Percentiles rank a stretch among this genome's conserved stretches.
These are phyloP conservation scores for Tetraselmis chui DNA, from an alignment of 139 green algal species.

Conservation along the genomic window DNA sequence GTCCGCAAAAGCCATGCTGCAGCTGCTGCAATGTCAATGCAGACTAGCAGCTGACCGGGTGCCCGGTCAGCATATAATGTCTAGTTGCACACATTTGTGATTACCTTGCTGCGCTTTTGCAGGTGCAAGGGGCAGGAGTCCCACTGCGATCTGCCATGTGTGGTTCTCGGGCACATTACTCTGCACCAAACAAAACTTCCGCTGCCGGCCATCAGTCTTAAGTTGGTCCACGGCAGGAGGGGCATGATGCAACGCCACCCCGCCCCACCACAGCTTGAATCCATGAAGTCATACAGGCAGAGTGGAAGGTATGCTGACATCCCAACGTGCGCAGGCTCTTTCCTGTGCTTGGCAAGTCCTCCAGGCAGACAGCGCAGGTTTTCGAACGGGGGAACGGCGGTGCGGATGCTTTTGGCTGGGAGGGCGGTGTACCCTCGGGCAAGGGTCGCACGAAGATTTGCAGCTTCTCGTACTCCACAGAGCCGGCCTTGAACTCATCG, in stretches of 20 bases:
- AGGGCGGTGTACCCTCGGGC: background rate
- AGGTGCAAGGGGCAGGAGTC: too few species aligned
- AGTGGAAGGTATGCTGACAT: background rate
- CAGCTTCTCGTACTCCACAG: background rate
- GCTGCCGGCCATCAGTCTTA: too few species aligned
- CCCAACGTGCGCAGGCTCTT: background rate
- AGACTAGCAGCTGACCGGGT: too few species aligned
- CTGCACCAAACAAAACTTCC: too few species aligned
- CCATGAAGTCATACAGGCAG: background rate
- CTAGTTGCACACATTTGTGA: too few species aligned
- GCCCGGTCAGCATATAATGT: too few species aligned
- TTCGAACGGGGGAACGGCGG: background rate
- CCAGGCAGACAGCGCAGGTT: background rate
- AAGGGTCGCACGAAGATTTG: background rate
- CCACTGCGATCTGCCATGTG: too few species aligned
- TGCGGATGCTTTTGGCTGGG: background rate
- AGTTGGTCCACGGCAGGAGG: background rate
- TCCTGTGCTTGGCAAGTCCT: background rate
- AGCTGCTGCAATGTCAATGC: too few species aligned
- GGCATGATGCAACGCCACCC: background rate
- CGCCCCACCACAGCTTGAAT: background rate
- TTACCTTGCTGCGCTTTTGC: too few species aligned
- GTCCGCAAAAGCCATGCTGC: too few species aligned
- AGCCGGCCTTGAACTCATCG: background rate
- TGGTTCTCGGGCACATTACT: too few species aligned